Evolutionary conservation across 148 eudicot genomes (phyloP).

Genomic region (Persicaria maculosa): DNA sequence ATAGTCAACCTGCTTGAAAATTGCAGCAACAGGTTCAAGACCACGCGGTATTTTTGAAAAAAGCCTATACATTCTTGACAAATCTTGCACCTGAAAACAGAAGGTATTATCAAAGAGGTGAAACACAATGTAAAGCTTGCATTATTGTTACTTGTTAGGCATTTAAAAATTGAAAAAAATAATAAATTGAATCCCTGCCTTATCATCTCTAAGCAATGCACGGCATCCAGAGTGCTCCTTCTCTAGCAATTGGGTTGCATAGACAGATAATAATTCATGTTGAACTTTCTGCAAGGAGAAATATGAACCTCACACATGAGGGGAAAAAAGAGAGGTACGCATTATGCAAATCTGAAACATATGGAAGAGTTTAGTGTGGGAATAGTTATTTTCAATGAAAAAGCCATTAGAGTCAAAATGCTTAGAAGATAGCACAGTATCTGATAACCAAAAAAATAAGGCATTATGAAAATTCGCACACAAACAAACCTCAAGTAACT

Average conservation of each 20-base stretch:
- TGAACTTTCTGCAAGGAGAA: slow-evolving; percentile 57
- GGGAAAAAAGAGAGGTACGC: background rate
- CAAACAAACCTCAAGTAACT: slow-evolving; percentile 70
- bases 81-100: slow-evolving; percentile 61
- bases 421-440: background rate
- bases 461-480: background rate
- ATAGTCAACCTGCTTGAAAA: slow-evolving; percentile 68
- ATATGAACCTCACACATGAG: background rate
- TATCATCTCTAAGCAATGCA: slow-evolving; percentile 87
- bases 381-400: background rate
- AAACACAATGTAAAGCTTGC: background rate
- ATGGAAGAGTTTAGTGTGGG: background rate
- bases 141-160: background rate
- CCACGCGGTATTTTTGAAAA: slow-evolving; percentile 76
- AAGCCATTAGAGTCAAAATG: background rate
- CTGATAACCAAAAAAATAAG: background rate
- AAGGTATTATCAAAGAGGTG: background rate
- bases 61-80: slow-evolving; percentile 93
- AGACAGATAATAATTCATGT: slow-evolving; percentile 71
- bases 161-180: background rate
- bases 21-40: slow-evolving; percentile 75
- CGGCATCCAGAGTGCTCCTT: slow-evolving; percentile 93
- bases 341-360: background rate
- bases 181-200: slow-evolving; percentile 33
- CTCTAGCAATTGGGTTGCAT: slow-evolving; percentile 82